Base-by-base conservation (phyloP, 1,284 basidiomycete species). In the Thelephora terrestris region DNA sequence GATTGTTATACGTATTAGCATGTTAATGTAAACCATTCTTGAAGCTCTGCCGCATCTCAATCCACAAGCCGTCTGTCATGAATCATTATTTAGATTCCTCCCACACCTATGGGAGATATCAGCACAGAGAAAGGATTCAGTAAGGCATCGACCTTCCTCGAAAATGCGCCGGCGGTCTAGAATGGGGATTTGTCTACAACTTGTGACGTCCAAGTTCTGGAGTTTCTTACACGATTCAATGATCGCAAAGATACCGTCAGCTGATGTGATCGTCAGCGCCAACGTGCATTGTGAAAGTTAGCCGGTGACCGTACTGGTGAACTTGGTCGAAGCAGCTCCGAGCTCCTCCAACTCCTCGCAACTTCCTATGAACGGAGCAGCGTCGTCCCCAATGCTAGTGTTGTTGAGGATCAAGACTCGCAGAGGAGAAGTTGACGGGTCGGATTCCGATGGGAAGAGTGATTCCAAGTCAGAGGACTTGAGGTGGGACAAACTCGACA, bases 101-200 rank as follows among this genome's bases (percentile, higher is more conserved):
- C 39, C 39, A 42, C 12, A 42, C 39, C 39, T 42, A 42, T 20
- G 10, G 5, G 17, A n/a, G 20, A 21, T n/a, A 12, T 42, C 39
- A 25, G 20, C 7, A 42, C n/a, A 12, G 12, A 18, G 21, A 42
- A n/a, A 42, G 17, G 39, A 18, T 21, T 23, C 20, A 18, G 29
- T 10, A 20, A 42, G 12, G n/a, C 4, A 42, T 42, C 17, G 29
- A 29, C 54, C 42, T 49, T 79, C 80, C 67, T 84, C 77, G 55
- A 85, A 85, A 56, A 85, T 79, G n/a, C 71, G 70, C 20, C 82
- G 67, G 25, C 83, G 66, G 51, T 84, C 76, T 2, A 66, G 67
- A 4, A 84, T 68, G 14, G 56, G 68, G 45, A 85, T 69, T 4
- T 82, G 75, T 48, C 82, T 71, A 53, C 83, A 85, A 49, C 79